These are phyloP conservation scores for Botrytis pseudocinerea DNA, from an alignment of 2,329 filamentous ascomycete genomes.

Conservation along the genomic window DNA sequence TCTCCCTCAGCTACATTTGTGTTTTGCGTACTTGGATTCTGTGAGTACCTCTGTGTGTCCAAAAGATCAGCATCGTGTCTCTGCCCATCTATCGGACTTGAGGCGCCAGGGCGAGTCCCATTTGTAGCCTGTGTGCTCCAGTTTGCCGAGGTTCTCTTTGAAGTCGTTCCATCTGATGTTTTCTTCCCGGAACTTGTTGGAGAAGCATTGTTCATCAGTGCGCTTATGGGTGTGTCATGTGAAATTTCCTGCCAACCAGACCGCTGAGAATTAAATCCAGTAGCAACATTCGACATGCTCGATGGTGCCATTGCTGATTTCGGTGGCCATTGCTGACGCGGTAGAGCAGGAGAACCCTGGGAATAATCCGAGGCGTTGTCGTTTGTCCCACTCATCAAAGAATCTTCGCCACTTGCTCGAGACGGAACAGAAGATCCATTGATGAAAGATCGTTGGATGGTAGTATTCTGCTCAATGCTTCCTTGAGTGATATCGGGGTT, in stretches of 20 bases:
- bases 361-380: slow-evolving; percentile 43
- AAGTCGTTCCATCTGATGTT: slow-evolving; percentile 54
- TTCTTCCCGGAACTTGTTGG: slow-evolving; percentile 85
- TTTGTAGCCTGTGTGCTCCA: slow-evolving; percentile 74
- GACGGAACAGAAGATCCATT: slow-evolving; percentile 58
- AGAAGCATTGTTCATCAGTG: slow-evolving; percentile 78
- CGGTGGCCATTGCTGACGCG: slow-evolving; percentile 43
- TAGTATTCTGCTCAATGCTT: slow-evolving; percentile 25
- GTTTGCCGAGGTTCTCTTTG: slow-evolving; percentile 50
- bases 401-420: slow-evolving; percentile 49
- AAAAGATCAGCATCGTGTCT: slow-evolving; percentile 45
- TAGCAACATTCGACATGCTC: slow-evolving; percentile 28
- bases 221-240: slow-evolving; percentile 58
- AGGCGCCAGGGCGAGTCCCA: slow-evolving; percentile 47
- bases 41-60: slow-evolving; percentile 49
- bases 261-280: slow-evolving; percentile 54
- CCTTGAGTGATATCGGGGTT: slow-evolving; percentile 58
- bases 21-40: slow-evolving; percentile 26
- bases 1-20: slow-evolving; percentile 31
- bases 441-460: slow-evolving; percentile 46
- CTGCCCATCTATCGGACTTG: slow-evolving; percentile 35
- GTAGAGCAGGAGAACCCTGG: slow-evolving; percentile 50
- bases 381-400: slow-evolving; percentile 61
- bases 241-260: slow-evolving; percentile 61
- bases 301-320: slow-evolving; percentile 47